phyloP scores from a whole-genome alignment of 768 basidiomycete species.

The Mycena kentingensis region DNA sequence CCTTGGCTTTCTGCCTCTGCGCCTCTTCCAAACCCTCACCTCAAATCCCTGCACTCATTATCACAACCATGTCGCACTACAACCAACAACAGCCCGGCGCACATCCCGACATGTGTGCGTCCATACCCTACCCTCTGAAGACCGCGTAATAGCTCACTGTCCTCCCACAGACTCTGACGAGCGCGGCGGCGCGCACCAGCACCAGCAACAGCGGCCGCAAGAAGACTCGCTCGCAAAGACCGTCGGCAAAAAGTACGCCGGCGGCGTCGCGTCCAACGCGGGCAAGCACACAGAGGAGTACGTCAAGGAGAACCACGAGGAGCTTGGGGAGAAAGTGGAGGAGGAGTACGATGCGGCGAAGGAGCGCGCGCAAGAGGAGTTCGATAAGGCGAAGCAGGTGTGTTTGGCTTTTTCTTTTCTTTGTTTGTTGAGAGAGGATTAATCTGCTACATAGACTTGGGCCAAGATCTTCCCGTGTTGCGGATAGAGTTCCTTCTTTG shows the following conservation, averaged over 20 bases:
- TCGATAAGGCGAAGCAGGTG: slow-evolving; percentile 19
- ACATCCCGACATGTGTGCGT: slow-evolving; percentile 21
- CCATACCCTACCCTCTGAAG: not conserved
- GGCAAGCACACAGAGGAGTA: slow-evolving; percentile 20
- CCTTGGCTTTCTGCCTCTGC: not conserved
- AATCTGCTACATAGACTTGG: slow-evolving; percentile 22
- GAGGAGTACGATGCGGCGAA: slow-evolving; percentile 17
- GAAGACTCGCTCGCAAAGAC: slow-evolving; percentile 17
- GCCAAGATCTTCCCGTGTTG: slow-evolving; percentile 24
- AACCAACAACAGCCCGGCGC: slow-evolving; percentile 12
- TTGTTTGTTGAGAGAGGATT: not conserved
- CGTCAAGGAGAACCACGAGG: slow-evolving; percentile 18
- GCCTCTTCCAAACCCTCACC: slow-evolving; percentile 9
- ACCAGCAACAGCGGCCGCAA: slow-evolving; percentile 8
- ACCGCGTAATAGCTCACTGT: too few relatives aligned
- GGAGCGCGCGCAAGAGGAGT: slow-evolving; percentile 8
- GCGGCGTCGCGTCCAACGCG: slow-evolving; percentile 15
- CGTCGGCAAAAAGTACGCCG: slow-evolving; percentile 22
- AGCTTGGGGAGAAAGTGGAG: slow-evolving; percentile 1
- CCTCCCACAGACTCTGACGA: not conserved
- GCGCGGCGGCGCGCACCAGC: slow-evolving; percentile 1
- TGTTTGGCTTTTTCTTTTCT: not conserved
- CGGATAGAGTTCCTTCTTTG: not conserved
- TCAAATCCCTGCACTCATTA: not conserved
- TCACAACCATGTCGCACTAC: slow-evolving; percentile 17